Conservation (phyloP, 2,329 filamentous ascomycete genomes). For the Colletotrichum sp. region DNA sequence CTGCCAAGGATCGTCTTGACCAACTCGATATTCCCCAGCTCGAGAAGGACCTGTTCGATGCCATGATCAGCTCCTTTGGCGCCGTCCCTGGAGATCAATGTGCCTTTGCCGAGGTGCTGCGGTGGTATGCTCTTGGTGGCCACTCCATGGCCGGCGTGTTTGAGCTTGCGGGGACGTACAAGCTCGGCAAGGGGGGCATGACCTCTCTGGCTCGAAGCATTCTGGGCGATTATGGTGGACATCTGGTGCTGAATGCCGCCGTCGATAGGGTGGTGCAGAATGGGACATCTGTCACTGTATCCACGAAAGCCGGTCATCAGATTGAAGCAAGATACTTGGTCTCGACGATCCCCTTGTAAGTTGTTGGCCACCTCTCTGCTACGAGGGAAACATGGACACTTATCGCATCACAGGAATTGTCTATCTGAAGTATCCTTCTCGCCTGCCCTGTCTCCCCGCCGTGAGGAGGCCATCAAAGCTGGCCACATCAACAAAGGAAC, state of each 20-base stretch:
- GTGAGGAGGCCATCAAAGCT: not conserved
- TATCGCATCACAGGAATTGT: not conserved
- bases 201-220: not conserved
- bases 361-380: fast-evolving
- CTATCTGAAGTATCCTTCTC: not conserved
- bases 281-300: not conserved
- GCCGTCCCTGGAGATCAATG: not conserved
- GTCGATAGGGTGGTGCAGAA: not conserved
- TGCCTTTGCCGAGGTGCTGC: not conserved
- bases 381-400: fast-evolving
- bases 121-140: not conserved
- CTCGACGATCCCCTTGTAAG: not conserved
- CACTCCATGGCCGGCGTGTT: not conserved
- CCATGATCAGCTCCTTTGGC: not conserved
- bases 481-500: not conserved
- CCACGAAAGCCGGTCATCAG: not conserved
- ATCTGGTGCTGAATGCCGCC: not conserved
- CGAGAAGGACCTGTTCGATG: not conserved
- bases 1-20: not conserved
- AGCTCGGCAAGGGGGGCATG: not conserved
- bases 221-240: not conserved
- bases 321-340: not conserved
- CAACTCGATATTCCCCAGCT: not conserved
- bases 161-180: not conserved
- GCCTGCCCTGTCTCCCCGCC: not conserved